These are phyloP conservation scores for Ascochyta viciae-villosae DNA, from an alignment of 2,329 filamentous ascomycete genomes.

Conservation along the genomic window DNA sequence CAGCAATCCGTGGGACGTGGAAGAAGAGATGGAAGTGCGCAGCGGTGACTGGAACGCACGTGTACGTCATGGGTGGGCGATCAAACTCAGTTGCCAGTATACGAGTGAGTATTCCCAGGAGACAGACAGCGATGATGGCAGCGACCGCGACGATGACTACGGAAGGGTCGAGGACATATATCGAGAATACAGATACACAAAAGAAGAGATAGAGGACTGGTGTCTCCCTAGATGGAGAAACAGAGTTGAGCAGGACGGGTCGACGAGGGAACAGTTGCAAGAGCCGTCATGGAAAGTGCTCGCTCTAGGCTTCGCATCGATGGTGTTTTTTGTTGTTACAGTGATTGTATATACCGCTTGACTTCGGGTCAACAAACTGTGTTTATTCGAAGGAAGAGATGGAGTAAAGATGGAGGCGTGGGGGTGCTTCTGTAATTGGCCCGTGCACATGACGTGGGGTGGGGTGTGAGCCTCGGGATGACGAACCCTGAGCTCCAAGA, in stretches of 20 bases:
- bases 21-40: conserved; percentile 90
- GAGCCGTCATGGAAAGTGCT: conserved; percentile 9
- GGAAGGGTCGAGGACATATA: background rate
- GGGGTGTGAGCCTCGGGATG: background rate
- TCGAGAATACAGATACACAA: too few species aligned
- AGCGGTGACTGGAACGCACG: conserved; percentile 62
- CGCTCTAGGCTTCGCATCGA: background rate
- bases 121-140: conserved; percentile 1
- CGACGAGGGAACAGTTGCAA: background rate
- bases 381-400: background rate
- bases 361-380: background rate
- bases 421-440: background rate
- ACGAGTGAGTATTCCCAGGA: background rate
- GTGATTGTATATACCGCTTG: conserved; percentile 5
- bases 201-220: conserved; percentile 1
- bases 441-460: conserved; percentile 9
- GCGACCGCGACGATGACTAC: background rate
- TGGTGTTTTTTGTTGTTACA: conserved; percentile 1
- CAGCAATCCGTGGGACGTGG: conserved; percentile 72
- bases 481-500: conserved; percentile 6
- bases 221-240: conserved; percentile 15
- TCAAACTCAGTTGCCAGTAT: conserved; percentile 16
- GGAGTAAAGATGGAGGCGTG: background rate
- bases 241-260: conserved; percentile 5
- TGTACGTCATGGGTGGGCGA: conserved; percentile 18